Evolutionary conservation across 305 asterid genomes (phyloP).

Genomic region (Ajuga reptans): DNA sequence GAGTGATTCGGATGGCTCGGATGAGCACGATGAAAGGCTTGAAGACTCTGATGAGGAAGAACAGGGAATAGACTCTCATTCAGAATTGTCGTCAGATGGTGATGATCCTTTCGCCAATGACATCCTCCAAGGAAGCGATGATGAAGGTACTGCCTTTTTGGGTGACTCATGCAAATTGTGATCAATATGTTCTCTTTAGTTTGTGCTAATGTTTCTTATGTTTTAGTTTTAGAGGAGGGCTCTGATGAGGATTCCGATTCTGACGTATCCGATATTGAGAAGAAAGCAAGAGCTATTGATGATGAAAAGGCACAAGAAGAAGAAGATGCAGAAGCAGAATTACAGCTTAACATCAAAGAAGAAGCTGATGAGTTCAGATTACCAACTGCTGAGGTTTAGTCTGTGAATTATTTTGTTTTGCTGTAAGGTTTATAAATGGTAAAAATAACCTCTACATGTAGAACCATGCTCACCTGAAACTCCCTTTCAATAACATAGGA

Average conservation of each 20-base stretch:
- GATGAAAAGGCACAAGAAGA: slow-evolving; percentile 38
- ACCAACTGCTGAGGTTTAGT: slow-evolving; percentile 65
- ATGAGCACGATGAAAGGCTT: slow-evolving; percentile 27
- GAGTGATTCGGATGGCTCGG: slow-evolving; percentile 42
- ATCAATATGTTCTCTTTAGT: background rate
- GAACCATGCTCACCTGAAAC: background rate
- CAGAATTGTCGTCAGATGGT: slow-evolving; percentile 60
- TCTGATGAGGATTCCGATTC: slow-evolving; percentile 34
- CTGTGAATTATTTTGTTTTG: slow-evolving; percentile 5
- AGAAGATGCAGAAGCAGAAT: slow-evolving; percentile 45
- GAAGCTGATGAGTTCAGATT: slow-evolving; percentile 74
- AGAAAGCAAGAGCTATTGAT: slow-evolving; percentile 45
- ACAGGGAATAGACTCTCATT: slow-evolving; percentile 38
- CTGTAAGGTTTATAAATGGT: background rate
- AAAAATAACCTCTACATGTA: background rate
- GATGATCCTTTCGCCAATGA: slow-evolving; percentile 67
- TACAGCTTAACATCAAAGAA: slow-evolving; percentile 51
- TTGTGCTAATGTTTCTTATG: background rate
- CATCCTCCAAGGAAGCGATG: slow-evolving; percentile 52
- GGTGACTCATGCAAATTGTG: background rate
- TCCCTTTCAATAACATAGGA: slow-evolving; percentile 39
- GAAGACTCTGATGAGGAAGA: slow-evolving; percentile 40
- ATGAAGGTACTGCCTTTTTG: slow-evolving; percentile 42
- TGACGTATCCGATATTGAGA: slow-evolving; percentile 55
- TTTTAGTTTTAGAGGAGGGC: slow-evolving; percentile 24